phyloP scores from a whole-genome alignment of 2,329 filamentous ascomycete species.

The Pyrenophora graminea region DNA sequence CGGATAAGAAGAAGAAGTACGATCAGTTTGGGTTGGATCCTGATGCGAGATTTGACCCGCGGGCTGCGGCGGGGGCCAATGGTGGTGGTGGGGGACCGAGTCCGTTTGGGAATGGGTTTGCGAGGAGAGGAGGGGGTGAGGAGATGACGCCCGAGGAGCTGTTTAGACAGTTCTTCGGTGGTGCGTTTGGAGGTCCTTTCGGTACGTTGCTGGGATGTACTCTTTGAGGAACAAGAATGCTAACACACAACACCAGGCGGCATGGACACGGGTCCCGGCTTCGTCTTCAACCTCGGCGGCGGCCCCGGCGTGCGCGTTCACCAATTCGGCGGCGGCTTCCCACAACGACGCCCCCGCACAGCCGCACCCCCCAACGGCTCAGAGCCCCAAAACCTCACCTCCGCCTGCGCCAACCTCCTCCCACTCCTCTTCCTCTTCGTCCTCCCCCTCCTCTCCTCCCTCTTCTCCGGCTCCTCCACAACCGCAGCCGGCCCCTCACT shows the following conservation, averaged over 20 bases:
- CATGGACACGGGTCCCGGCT: slow-evolving; percentile 81
- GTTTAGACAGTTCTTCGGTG: slow-evolving; percentile 96
- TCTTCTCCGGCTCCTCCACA: slow-evolving; percentile 60
- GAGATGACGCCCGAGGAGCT: slow-evolving; percentile 96
- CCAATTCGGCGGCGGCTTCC: slow-evolving; percentile 83
- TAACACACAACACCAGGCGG: slow-evolving; percentile 49
- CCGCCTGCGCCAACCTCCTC: slow-evolving; percentile 71
- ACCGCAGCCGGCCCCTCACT: slow-evolving; percentile 67
- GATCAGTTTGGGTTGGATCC: slow-evolving; percentile 92
- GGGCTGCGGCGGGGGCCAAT: slow-evolving; percentile 52
- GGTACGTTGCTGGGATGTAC: slow-evolving; percentile 52
- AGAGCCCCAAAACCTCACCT: slow-evolving; percentile 56
- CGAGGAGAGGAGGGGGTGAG: slow-evolving; percentile 63
- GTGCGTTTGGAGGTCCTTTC: slow-evolving; percentile 68
- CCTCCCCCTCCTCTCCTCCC: slow-evolving; percentile 76
- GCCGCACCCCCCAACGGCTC: slow-evolving; percentile 60
- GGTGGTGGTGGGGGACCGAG: slow-evolving; percentile 53
- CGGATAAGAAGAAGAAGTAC: slow-evolving; percentile 87
- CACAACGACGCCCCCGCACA: slow-evolving; percentile 70
- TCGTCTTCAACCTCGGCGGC: slow-evolving; percentile 93
- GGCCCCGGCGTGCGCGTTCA: slow-evolving; percentile 91
- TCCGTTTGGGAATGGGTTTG: slow-evolving; percentile 65
- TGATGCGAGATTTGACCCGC: slow-evolving; percentile 77
- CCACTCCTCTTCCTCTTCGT: slow-evolving; percentile 85
- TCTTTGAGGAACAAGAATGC: neutral